These are phyloP conservation scores for Rhizomucor pusillus DNA, from an alignment of 371 early-diverging fungal species.

Conservation along the genomic window DNA sequence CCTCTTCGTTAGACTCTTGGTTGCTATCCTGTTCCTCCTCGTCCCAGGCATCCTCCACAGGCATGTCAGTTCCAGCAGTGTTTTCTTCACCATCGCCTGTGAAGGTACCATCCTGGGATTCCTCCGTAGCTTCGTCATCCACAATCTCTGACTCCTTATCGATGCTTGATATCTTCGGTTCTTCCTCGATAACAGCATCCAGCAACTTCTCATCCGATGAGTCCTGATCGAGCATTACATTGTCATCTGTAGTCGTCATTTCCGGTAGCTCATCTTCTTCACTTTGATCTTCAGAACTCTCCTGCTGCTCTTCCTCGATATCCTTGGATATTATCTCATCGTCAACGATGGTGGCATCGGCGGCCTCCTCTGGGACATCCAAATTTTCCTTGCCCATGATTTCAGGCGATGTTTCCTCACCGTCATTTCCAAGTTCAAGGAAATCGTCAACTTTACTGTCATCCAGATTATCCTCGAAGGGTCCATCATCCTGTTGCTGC, in stretches of 20 bases:
- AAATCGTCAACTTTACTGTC: neutral
- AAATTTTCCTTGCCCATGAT: neutral
- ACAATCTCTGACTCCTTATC: neutral
- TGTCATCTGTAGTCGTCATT: neutral
- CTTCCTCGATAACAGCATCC: neutral
- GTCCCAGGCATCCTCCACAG: neutral
- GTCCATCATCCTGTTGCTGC: neutral
- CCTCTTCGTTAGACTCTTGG: neutral
- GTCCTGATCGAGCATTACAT: neutral
- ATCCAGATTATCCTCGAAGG: neutral
- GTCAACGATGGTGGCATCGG: too few relatives aligned
- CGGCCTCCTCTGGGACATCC: conserved; percentile 6
- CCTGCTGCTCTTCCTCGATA: neutral
- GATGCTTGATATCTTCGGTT: neutral
- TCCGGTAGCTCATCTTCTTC: neutral
- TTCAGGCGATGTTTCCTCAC: neutral
- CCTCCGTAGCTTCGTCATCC: neutral
- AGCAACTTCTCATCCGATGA: neutral
- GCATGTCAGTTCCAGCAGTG: conserved; percentile 1
- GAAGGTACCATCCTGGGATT: neutral
- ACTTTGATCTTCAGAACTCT: neutral
- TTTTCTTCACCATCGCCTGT: neutral
- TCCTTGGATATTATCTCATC: too few relatives aligned
- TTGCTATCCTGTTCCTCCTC: neutral
- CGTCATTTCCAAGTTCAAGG: neutral